Base-by-base conservation (phyloP, 192 early-diverging fungal genomes). In the Coemansia sp. region DNA sequence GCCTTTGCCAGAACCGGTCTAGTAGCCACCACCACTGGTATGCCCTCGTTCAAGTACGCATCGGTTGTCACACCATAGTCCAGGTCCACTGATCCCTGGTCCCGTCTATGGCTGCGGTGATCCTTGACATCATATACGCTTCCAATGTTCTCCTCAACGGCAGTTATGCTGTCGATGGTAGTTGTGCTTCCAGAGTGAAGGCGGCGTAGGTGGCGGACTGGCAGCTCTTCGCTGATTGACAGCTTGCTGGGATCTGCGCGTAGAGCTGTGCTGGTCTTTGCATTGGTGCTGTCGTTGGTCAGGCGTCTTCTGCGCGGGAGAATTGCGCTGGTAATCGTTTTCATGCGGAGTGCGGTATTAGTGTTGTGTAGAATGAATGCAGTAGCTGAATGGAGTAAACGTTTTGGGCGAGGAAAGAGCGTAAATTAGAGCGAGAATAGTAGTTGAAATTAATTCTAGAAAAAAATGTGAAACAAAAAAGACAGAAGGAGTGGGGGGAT, bases 291-390 rank as follows among this genome's bases (percentile, higher is more conserved):
- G 23, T 55, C 70, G 39, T 65, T 50, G 25, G 64, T 69, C 42
- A 41, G 38, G 44, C 72, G 59, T n/a, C 75, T 53, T 44, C 46
- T 68, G 37, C 76, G 76, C 4, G 76, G 75, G 15, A 72, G 64
- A 58, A 82, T 77, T 31, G 75, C 75, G 48, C 60, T 75, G 23
- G 80, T 72, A 37, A 82, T 68, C 10, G 68, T 66, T 8, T 65
- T 67, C 80, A 82, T 82, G 9, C 3, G 3, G 14, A 58, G 2
- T 8, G 55, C 25, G 25, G 51, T 29, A 53, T 53, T 53, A 14
- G 51, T 27, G 29, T 0, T 31, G 25, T 27, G 25, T 27, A 31
- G 27, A 58, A 6, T 27, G 29, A 55, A 55, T 55, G 27, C 23
- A 31, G 12, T 51, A 19, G 10, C 25, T 27, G 25, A 27, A 27